Base-by-base conservation (phyloP, 148 eudicot species). In the Rhododendron griersonianum region DNA sequence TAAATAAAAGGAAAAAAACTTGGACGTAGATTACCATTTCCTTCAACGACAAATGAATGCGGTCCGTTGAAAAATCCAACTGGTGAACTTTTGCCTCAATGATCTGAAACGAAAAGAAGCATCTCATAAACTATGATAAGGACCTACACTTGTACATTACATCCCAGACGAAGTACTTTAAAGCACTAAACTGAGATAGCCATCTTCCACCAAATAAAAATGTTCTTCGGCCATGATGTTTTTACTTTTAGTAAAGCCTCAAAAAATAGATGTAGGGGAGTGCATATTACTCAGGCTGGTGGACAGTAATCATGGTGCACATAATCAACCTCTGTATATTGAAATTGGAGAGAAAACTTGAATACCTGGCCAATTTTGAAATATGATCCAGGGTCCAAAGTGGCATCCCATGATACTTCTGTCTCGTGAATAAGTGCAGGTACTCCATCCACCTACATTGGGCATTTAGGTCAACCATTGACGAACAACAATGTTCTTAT, bases 341-440 rank as follows among this genome's bases (percentile, higher is more conserved):
- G 15, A 19, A 76, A 25, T 30, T 8, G 18, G 78, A 11, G 48
- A 41, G 19, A 7, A 85, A 83, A 53, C 61, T 81, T 75, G 76
- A 57, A 25, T 91, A 94, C 99, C 99, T 95, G 98, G 67, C 99
- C 98, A 83, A 95, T 87, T 91, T 94, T 94, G 63, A 94, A 93
- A 88, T 87, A 94, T n/a, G 94, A 88, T 84, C 91, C 91, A 84
- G 94, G 95, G 88, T 97, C 92, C 80, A 95, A 91, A 81, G 93
- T 93, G 81, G 90, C 91, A 89, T 95, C 98, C 99, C 99, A 97
- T 3, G 99, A 93, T 50, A 97, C 95, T 92, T 97, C 99, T 78
- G 96, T 85, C 89, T 93, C 96, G 89, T 97, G 98, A 88, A 97
- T 95, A 50, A 97, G 87, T 78, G 98, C 98, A 80, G 95, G 92